Base-by-base conservation (phyloP, 306 rosid genomes). In the Prunus padus region DNA sequence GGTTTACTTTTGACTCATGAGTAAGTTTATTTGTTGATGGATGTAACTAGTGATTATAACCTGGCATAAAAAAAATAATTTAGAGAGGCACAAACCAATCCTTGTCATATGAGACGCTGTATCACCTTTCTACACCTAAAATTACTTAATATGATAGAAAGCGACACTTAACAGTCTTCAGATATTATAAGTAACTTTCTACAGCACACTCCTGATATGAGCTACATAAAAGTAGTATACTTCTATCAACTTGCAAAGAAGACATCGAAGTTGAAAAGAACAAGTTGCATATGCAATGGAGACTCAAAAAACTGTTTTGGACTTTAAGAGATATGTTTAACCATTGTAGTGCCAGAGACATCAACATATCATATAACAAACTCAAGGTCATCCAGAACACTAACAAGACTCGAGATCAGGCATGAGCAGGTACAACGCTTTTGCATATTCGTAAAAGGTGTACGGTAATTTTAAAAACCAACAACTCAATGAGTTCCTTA, bases 401-500 rank as follows among this genome's bases (percentile, higher is more conserved):
- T 13, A 57, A 25, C 25, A 42, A 30, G 11, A 59, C 65, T 23
- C 11, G 26, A 60, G n/a, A 4, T 37, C 42, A 55, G 7, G 25
- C 9, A 1, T 4, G 15, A 1, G 63, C 4, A 30, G 7, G 71
- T 30, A 31, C 0, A 8, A 18, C 46, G 3, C 9, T 50, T 63
- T 49, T 52, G 15, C 64, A 50, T 51, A 23, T 33, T 42, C 2
- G 3, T 1, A 25, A 28, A 31, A 12, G 6, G 12, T 23, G 4
- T 2, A 25, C n/a, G 19, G 56, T 50, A 13, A 62, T 23, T 10
- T 15, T 75, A 51, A 59, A 74, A 20, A 45, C 50, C 73, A 30
- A 26, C 52, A 64, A 12, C 44, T 22, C 46, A 22, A 19, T 50
- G 51, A 59, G 11, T 47, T 30, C 69, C 88, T 81, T 78, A 95